Percentiles rank a stretch among this genome's conserved stretches.
phyloP scores from a whole-genome alignment of 2,329 filamentous ascomycete genomes.

The Sporothrix sp. region DNA sequence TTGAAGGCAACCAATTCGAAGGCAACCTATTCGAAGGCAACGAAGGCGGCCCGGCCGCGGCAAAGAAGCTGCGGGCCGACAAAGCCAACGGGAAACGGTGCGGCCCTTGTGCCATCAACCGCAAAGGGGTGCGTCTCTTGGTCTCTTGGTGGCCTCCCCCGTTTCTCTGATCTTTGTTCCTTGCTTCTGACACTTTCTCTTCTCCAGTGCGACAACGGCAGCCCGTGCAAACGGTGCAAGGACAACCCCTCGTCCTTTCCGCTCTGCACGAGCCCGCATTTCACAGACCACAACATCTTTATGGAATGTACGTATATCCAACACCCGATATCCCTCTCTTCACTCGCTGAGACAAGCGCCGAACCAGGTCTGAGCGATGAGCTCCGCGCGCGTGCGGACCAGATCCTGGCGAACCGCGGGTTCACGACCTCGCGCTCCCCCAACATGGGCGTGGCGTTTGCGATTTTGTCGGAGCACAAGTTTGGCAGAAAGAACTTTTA shows the following conservation, averaged over 20 bases:
- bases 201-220: not conserved
- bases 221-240: not conserved
- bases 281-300: constrained; percentile 10
- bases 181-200: not conserved
- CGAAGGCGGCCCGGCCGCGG: too few relatives aligned
- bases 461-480: too few relatives aligned
- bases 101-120: not conserved
- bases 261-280: not conserved
- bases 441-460: too few relatives aligned
- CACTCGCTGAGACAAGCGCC: too few relatives aligned
- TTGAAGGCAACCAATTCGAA: too few relatives aligned
- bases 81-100: not conserved
- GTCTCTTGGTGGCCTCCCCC: too few relatives aligned
- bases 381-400: too few relatives aligned
- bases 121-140: not conserved
- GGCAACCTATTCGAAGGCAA: too few relatives aligned
- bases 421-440: too few relatives aligned
- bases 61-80: not conserved
- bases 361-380: too few relatives aligned
- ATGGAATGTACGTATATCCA: not conserved
- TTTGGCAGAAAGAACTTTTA: not conserved
- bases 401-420: too few relatives aligned
- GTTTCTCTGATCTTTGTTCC: too few relatives aligned
- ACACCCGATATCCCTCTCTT: not conserved
- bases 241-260: not conserved